These are phyloP conservation scores for Fusarium lyarnte DNA, from an alignment of 2,329 filamentous ascomycete genomes.

Conservation along the genomic window DNA sequence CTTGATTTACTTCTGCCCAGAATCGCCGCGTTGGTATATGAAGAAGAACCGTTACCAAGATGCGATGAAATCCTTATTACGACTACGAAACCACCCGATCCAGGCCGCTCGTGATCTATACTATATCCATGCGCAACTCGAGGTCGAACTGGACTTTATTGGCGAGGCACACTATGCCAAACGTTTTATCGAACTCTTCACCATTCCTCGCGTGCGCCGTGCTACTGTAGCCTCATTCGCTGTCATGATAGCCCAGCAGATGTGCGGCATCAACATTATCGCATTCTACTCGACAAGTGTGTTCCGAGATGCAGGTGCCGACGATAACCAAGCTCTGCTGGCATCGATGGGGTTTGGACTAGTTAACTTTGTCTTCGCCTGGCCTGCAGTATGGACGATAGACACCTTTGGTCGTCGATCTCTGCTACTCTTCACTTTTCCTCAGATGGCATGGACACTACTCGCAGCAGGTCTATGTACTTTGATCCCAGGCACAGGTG, in stretches of 20 bases:
- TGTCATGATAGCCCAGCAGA: constrained; percentile 83
- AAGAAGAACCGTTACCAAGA: constrained; percentile 70
- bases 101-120: constrained; percentile 71
- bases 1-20: constrained; percentile 72
- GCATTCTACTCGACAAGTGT: constrained; percentile 78
- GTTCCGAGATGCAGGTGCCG: constrained; percentile 66
- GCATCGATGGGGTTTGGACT: constrained; percentile 68
- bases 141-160: constrained; percentile 64
- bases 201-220: constrained; percentile 73
- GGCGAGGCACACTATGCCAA: constrained; percentile 65
- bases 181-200: constrained; percentile 73
- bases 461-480: constrained; percentile 59
- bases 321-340: constrained; percentile 64
- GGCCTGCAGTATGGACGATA: constrained; percentile 68
- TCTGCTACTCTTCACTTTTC: constrained; percentile 56
- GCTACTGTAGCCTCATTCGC: constrained; percentile 80
- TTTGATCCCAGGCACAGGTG: constrained; percentile 54
- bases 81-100: constrained; percentile 63
- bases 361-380: constrained; percentile 67
- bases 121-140: constrained; percentile 71
- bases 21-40: constrained; percentile 73
- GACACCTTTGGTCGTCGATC: constrained; percentile 65
- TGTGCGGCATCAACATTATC: constrained; percentile 78
- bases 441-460: constrained; percentile 55
- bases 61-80: constrained; percentile 65